Conservation (phyloP, 116 monocot species). For the Dioscorea cayenensis region DNA sequence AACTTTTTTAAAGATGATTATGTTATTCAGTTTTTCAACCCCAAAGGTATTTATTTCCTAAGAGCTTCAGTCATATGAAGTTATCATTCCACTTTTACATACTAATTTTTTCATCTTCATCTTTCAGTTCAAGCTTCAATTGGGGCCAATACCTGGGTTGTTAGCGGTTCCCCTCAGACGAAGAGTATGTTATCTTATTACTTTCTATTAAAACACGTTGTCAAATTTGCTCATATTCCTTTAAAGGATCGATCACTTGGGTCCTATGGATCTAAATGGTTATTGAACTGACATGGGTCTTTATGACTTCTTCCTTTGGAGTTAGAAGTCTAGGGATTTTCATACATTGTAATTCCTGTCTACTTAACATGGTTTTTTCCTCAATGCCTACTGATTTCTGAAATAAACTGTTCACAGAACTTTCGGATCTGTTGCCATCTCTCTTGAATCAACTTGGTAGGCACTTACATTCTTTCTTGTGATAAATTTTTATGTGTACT, state of each 20-base stretch:
- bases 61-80: neutral
- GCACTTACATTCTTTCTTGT: neutral
- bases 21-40: conserved; percentile 84
- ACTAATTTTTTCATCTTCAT: conserved; percentile 9
- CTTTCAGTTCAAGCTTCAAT: conserved; percentile 92
- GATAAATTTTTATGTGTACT: no score
- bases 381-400: neutral
- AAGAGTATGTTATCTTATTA: conserved; percentile 35
- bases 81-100: neutral
- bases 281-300: neutral
- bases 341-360: neutral
- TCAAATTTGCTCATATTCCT: neutral
- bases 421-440: conserved; percentile 73
- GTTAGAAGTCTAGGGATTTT: neutral
- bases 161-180: conserved; percentile 87
- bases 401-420: conserved; percentile 21
- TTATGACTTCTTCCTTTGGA: neutral
- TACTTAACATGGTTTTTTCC: neutral
- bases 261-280: neutral
- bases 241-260: neutral
- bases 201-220: no score
- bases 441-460: conserved; percentile 73
- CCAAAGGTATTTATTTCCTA: conserved; percentile 49
- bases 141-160: conserved; percentile 94
- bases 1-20: conserved; percentile 95